Evolutionary conservation across 495 filamentous ascomycete species (phyloP).

Genomic region (Tuber borchii): DNA sequence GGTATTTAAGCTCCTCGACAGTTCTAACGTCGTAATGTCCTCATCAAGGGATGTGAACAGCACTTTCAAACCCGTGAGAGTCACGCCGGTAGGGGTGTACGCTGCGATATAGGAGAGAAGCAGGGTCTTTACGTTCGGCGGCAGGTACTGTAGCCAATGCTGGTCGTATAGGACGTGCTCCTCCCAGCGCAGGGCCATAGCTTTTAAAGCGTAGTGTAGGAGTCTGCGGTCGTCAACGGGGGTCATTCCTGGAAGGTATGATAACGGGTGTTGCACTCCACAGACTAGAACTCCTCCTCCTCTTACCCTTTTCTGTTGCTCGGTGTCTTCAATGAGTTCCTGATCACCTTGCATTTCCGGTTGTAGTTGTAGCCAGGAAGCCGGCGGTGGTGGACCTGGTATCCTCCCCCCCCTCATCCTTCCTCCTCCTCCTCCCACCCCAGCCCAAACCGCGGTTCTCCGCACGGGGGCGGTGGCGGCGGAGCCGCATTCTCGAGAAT

Average conservation of each 20-base stretch:
- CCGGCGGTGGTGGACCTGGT: conserved; percentile 36
- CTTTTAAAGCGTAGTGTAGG: conserved; percentile 11
- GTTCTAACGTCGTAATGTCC: conserved; percentile 29
- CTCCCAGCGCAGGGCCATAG: conserved; percentile 25
- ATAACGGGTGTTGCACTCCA: conserved; percentile 1
- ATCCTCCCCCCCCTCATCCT: conserved; percentile 8
- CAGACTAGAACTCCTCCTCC: neutral
- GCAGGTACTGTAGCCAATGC: conserved; percentile 30
- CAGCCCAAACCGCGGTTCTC: neutral
- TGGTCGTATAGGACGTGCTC: conserved; percentile 32
- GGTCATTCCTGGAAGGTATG: conserved; percentile 20
- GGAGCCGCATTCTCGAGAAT: conserved; percentile 27
- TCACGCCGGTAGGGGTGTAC: conserved; percentile 9
- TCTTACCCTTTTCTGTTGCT: conserved; percentile 1
- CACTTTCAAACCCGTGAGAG: conserved; percentile 15
- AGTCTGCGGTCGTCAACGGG: conserved; percentile 11
- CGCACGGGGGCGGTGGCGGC: conserved; percentile 24
- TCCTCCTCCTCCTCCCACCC: conserved; percentile 16
- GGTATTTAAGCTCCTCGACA: conserved; percentile 16
- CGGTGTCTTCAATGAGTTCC: neutral
- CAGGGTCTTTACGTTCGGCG: conserved; percentile 23
- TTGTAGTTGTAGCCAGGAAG: conserved; percentile 30
- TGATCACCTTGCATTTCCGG: neutral
- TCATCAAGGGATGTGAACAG: conserved; percentile 22
- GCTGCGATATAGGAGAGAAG: conserved; percentile 26